These are phyloP conservation scores for Fusarium liriodendri DNA, from an alignment of 2,329 filamentous ascomycete species.

Conservation along the genomic window DNA sequence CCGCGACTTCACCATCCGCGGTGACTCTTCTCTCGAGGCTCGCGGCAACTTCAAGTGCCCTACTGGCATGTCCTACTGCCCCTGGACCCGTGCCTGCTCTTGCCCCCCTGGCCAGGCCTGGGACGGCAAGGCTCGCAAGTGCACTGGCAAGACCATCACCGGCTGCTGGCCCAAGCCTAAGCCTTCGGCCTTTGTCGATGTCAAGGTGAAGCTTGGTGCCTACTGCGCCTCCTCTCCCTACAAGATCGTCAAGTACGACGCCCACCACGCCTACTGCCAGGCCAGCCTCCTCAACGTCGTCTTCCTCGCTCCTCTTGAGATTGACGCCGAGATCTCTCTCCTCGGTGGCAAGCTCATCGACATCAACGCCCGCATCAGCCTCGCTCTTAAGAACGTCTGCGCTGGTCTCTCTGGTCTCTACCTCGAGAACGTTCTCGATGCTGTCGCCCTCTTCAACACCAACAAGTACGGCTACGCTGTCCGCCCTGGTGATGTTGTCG, in stretches of 20 bases:
- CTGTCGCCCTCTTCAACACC: conserved; percentile 53
- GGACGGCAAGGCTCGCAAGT: conserved; percentile 45
- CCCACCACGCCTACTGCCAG: conserved; percentile 51
- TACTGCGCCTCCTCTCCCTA: conserved; percentile 51
- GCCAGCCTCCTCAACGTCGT: conserved; percentile 47
- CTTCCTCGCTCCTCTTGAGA: conserved; percentile 47
- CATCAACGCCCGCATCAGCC: conserved; percentile 43
- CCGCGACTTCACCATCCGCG: conserved; percentile 30
- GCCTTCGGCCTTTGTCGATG: conserved; percentile 37
- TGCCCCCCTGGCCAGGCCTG: conserved; percentile 56
- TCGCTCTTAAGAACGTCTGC: conserved; percentile 46
- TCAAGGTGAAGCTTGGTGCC: conserved; percentile 43
- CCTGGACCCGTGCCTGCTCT: conserved; percentile 55
- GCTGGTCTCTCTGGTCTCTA: conserved; percentile 50
- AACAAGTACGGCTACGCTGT: conserved; percentile 46
- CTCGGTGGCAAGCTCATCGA: conserved; percentile 39
- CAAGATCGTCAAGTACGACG: conserved; percentile 50
- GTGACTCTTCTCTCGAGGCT: conserved; percentile 32
- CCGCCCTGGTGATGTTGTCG: conserved; percentile 41
- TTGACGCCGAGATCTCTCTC: conserved; percentile 44
- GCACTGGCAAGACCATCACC: conserved; percentile 40
- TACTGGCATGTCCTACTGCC: conserved; percentile 50
- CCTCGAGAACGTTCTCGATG: conserved; percentile 45
- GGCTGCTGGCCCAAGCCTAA: conserved; percentile 51
- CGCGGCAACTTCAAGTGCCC: conserved; percentile 48